Base-by-base conservation (phyloP, 2,329 filamentous ascomycete species). In the Sphaerulina populicola region DNA sequence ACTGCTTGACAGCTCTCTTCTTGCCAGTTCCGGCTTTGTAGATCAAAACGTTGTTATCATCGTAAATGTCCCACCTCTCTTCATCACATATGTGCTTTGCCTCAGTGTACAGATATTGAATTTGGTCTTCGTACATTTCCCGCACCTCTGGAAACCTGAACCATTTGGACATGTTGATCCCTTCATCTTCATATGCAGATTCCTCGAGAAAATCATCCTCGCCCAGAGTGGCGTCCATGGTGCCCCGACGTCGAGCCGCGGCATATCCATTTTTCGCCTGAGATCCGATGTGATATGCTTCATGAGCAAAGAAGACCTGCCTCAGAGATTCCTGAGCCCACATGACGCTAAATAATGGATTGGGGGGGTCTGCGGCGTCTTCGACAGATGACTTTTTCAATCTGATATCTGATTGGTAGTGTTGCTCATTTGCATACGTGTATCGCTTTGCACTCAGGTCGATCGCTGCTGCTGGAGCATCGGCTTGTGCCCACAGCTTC, bases 41-140 rank as follows among this genome's bases (percentile, higher is more conserved):
- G 29, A 67, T 35, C 51, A 64, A 31, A 3, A 48, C 57, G 9
- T 54, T 57, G 9, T 60, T 41, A 8, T 54, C 43, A 44, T 61
- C 59, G 41, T 56, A 56, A 8, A 67, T 27, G 44, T 65, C 59
- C 59, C 62, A 63, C 7, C 53, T 57, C 27, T 61, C 39, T 40
- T 56, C 49, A 44, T 67, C 65, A 43, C 60, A 62, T 33, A 66
- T 57, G 18, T 41, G 36, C 58, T 57, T 62, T n/a, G 63, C 64
- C 40, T 61, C 47, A 11, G 33, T 30, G 47, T 54, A 53, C 49
- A 65, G 37, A 11, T 44, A 52, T 10, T 57, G 51, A 8, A 64
- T 43, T 31, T 62, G 36, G 10, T 55, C 51, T 45, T 60, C 60
- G 45, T 60, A 66, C 57, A 58, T 52, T 14, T 62, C 57, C n/a